phyloP scores from a whole-genome alignment of 805 yeast genomes.

The Alloascoidea hylecoeti region DNA sequence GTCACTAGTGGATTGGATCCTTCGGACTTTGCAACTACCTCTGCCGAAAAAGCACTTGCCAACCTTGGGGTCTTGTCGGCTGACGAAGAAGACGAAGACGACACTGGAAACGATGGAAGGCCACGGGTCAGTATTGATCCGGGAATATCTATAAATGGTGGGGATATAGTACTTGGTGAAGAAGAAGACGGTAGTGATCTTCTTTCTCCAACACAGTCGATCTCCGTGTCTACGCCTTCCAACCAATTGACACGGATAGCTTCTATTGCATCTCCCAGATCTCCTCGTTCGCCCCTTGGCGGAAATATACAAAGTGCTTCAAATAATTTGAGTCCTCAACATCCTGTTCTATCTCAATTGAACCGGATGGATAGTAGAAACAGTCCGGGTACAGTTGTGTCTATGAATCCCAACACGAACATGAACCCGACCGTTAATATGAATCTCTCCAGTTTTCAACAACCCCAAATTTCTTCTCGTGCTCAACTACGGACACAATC shows the following conservation, averaged over 20 bases:
- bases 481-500: too few species aligned
- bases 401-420: neutral
- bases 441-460: neutral
- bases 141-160: neutral
- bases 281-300: neutral
- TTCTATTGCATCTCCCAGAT: neutral
- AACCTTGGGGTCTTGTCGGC: slow-evolving; percentile 2
- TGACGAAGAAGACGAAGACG: neutral
- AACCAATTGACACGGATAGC: slow-evolving; percentile 1
- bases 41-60: slow-evolving; percentile 4
- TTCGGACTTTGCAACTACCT: slow-evolving; percentile 3
- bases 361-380: neutral
- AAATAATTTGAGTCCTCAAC: neutral
- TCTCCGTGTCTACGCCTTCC: neutral
- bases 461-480: neutral
- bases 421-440: neutral
- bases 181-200: too few species aligned
- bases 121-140: neutral
- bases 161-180: too few species aligned
- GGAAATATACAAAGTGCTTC: too few species aligned
- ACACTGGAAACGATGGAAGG: neutral
- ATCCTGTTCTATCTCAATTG: neutral
- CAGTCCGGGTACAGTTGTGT: neutral
- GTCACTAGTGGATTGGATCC: slow-evolving; percentile 13
- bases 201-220: neutral